Evolutionary conservation across 2,329 filamentous ascomycete genomes (phyloP).

Genomic region (Aureobasidium sp.): DNA sequence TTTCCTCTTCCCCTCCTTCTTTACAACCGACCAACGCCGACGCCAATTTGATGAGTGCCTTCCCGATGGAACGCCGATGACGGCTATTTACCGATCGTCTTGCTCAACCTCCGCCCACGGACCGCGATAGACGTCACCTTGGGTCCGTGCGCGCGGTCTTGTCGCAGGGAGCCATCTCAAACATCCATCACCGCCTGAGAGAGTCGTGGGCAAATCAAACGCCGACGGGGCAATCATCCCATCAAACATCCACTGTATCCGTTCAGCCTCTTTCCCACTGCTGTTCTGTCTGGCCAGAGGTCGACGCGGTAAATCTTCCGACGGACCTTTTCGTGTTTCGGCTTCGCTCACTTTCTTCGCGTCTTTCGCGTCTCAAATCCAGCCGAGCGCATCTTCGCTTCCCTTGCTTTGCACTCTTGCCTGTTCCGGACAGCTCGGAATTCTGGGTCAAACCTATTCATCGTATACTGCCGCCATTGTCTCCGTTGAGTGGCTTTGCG

Average conservation of each 20-base stretch:
- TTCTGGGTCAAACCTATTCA: not conserved
- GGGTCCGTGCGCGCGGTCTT: not conserved
- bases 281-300: not conserved
- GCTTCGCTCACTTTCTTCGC: conserved; percentile 8
- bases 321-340: conserved; percentile 11
- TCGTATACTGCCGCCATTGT: not conserved
- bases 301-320: not conserved
- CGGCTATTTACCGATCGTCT: conserved; percentile 15
- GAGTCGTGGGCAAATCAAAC: conserved; percentile 5
- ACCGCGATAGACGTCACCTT: conserved; percentile 9
- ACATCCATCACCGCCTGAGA: not conserved
- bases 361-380: conserved; percentile 2
- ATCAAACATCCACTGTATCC: conserved; percentile 1
- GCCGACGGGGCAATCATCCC: conserved; percentile 5
- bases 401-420: not conserved
- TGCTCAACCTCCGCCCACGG: conserved; percentile 6
- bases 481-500: not conserved
- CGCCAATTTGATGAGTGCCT: conserved; percentile 15
- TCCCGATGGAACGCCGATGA: conserved; percentile 16
- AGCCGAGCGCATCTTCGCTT: conserved; percentile 1
- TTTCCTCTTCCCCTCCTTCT: not conserved
- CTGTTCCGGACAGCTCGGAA: not conserved
- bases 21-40: conserved; percentile 7
- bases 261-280: conserved; percentile 12
- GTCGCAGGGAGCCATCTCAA: conserved; percentile 1